These are phyloP conservation scores for Pinus taeda DNA, from an alignment of 75 land plant genomes.

Conservation along the genomic window DNA sequence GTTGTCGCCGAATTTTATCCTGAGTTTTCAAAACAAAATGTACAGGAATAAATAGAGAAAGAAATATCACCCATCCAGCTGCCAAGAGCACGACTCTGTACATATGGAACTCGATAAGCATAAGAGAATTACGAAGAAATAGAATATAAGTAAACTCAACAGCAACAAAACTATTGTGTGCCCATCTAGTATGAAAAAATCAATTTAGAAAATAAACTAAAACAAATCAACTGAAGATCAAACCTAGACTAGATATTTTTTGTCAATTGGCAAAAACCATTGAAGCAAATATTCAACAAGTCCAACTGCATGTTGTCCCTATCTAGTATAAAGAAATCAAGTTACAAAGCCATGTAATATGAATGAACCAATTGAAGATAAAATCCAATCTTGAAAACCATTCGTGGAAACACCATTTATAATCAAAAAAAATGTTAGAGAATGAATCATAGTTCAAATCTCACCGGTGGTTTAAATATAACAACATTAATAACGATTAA, in stretches of 20 bases:
- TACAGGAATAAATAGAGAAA: constrained; percentile 68
- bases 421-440: too few relatives aligned
- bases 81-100: constrained; percentile 68
- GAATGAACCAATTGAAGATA: too few relatives aligned
- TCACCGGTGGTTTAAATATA: too few relatives aligned
- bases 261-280: background rate
- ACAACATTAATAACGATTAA: too few relatives aligned
- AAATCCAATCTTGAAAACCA: too few relatives aligned
- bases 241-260: background rate
- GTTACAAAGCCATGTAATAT: too few relatives aligned
- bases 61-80: constrained; percentile 85
- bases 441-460: too few relatives aligned
- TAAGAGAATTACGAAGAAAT: background rate
- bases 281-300: too few relatives aligned
- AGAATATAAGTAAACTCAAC: background rate
- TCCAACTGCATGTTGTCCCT: too few relatives aligned
- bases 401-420: too few relatives aligned
- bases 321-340: too few relatives aligned
- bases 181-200: background rate
- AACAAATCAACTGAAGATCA: background rate
- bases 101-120: background rate
- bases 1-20: constrained; percentile 53
- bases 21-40: constrained; percentile 70
- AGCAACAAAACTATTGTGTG: background rate
- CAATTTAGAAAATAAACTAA: background rate